A percentile compares a stretch with the other conserved stretches of the same genome.
Evolutionary conservation across 202 grass and related monocot species (phyloP).

Genomic region (Setaria viridis): DNA sequence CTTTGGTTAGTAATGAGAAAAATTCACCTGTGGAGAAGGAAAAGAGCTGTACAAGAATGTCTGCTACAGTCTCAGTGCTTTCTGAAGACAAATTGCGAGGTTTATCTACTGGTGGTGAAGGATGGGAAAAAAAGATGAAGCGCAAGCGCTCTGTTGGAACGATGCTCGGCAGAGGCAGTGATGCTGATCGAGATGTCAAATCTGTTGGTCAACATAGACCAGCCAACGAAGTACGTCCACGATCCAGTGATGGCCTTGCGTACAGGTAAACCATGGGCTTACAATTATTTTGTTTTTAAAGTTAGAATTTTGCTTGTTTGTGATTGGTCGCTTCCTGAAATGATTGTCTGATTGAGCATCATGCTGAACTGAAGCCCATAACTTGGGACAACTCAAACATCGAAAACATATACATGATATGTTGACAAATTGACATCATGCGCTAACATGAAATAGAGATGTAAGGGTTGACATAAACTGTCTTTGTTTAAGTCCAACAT

Average conservation of each 20-base stretch:
- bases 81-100: conserved; percentile 69
- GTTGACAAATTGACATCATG: too few relatives aligned
- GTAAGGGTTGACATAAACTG: neutral
- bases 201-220: conserved; percentile 54
- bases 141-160: conserved; percentile 79
- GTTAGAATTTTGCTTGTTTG: conserved; percentile 8
- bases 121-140: conserved; percentile 82
- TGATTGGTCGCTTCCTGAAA: neutral
- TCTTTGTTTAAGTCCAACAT: neutral
- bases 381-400: neutral
- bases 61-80: conserved; percentile 45
- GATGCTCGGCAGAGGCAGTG: conserved; percentile 66
- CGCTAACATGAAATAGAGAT: conserved; percentile 19
- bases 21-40: conserved; percentile 65
- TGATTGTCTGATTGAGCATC: neutral
- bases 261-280: conserved; percentile 51
- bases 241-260: conserved; percentile 61
- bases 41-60: conserved; percentile 53
- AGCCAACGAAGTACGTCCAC: conserved; percentile 58
- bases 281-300: conserved; percentile 11
- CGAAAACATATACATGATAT: too few relatives aligned
- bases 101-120: conserved; percentile 72
- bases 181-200: conserved; percentile 64
- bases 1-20: conserved; percentile 58
- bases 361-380: conserved; percentile 5